Base-by-base conservation (phyloP, 2,329 filamentous ascomycete genomes). In the Pseudogymnoascus pannorum region DNA sequence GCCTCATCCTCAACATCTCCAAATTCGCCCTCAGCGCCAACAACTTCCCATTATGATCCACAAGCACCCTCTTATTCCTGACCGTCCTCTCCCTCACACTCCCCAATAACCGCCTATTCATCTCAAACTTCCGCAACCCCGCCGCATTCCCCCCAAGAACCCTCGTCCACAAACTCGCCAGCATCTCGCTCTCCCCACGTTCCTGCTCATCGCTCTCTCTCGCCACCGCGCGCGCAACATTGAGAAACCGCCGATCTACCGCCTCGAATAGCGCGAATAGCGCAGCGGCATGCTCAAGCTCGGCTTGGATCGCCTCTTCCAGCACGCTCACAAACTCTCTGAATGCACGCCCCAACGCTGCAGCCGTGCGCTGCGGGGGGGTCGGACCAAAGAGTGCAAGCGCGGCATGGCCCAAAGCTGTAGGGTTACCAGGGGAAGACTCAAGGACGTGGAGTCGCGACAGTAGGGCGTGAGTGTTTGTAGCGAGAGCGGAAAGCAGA, bases 201-300 rank as follows among this genome's bases (percentile, higher is more conserved):
- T 96, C 91, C 71, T 97, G 91, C 5, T 84, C 83, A 65, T 89
- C 87, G 18, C 87, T 85, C 75, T 97, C 92, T 68, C 91, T 89
- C 61, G 90, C 87, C 8, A 96, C 92, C 4, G 86, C 89, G 64
- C 92, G 87, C 65, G 91, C 91, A 0, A 97, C 81, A 72, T 94
- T 95, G 64, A 92, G 82, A 75, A 97, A 96, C 72, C 96, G 91
- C 60, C 86, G 84, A 75, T 97, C 93, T 67, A 97, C 92, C 63
- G 87, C 84, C 72, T 96, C 92, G 73, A 97, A 97, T n/a, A 96
- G 85, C 3, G 84, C 84, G 73, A 96, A 96, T 12, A 97, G 84
- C 1, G 86, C 83, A 1, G 92, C 83, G 40, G 87, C 89, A 75
- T 93, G 88, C 60, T 87, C 86, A 18, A 97, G 80, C 74, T 97